A percentile compares a stretch with the other conserved stretches of the same genome.
Conservation (phyloP, 306 rosid genomes). For the Dalbergia cultrata region DNA sequence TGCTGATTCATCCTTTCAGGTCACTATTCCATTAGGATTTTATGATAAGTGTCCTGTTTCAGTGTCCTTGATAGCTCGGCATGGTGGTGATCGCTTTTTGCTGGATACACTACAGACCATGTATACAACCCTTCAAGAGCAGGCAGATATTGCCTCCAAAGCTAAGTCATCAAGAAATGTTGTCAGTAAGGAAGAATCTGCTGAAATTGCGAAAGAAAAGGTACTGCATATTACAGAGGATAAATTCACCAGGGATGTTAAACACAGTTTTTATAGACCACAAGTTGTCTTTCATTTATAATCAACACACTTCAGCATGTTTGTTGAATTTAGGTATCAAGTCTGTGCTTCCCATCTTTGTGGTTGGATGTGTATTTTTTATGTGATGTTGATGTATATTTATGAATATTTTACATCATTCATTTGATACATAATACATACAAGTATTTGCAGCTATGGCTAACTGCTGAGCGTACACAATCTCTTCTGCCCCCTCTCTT, state of each 20-base stretch:
- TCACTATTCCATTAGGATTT: conserved; percentile 83
- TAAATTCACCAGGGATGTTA: conserved; percentile 19
- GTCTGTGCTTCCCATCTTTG: conserved; percentile 18
- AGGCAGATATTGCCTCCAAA: conserved; percentile 74
- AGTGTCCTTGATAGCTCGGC: conserved; percentile 91
- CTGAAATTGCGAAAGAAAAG: conserved; percentile 95
- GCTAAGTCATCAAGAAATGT: conserved; percentile 69
- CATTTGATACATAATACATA: conserved; percentile 10
- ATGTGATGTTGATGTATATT: conserved; percentile 18
- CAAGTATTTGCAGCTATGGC: not conserved
- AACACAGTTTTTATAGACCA: not conserved
- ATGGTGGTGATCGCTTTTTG: conserved; percentile 95
- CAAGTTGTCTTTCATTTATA: conserved; percentile 23
- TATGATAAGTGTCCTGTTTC: conserved; percentile 81
- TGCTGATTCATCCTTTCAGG: conserved; percentile 64
- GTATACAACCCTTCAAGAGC: conserved; percentile 79
- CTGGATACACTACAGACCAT: conserved; percentile 77
- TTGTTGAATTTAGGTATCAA: conserved; percentile 13
- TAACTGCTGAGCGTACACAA: not conserved
- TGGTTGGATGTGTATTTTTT: not conserved
- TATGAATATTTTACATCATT: not conserved
- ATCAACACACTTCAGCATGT: conserved; percentile 11
- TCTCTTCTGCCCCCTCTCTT: conserved; percentile 5
- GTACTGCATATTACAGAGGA: conserved; percentile 50
- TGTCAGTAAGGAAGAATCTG: conserved; percentile 81